Percentiles rank a stretch among this genome's conserved stretches.
These are phyloP conservation scores for Scleroderma bovista DNA, from an alignment of 768 basidiomycete genomes.

Conservation along the genomic window DNA sequence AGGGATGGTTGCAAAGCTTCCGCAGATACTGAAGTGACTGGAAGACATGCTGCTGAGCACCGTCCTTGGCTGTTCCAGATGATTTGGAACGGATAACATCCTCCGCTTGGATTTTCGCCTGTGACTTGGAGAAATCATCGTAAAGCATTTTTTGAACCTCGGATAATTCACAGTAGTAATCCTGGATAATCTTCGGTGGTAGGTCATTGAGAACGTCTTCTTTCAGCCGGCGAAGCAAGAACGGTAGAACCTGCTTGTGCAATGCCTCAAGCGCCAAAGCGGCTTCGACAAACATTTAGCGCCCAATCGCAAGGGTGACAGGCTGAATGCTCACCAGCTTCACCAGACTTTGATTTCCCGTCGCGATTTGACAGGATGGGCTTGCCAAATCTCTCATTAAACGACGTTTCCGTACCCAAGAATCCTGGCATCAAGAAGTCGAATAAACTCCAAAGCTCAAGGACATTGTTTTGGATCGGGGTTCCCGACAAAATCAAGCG, in stretches of 20 bases:
- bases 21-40: constrained; percentile 95
- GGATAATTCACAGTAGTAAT: constrained; percentile 97
- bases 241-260: constrained; percentile 99
- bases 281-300: constrained; percentile 44
- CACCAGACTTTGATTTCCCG: constrained; percentile 89
- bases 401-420: constrained; percentile 89
- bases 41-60: constrained; percentile 84
- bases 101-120: constrained; percentile 58
- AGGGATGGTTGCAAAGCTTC: constrained; percentile 97
- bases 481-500: constrained; percentile 94
- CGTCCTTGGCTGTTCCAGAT: constrained; percentile 31
- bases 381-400: constrained; percentile 94
- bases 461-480: constrained; percentile 97
- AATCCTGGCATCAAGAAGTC: constrained; percentile 99
- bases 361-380: constrained; percentile 94
- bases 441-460: constrained; percentile 97
- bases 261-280: constrained; percentile 91
- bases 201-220: constrained; percentile 95
- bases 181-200: constrained; percentile 99
- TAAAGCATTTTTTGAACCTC: constrained; percentile 91
- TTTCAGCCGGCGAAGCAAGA: constrained; percentile 91
- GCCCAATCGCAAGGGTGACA: not conserved
- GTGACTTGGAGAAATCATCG: constrained; percentile 86
- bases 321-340: constrained; percentile 68
- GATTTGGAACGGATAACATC: constrained; percentile 51